phyloP scores from a whole-genome alignment of 1,284 basidiomycete species.

The Pseudozyma sp. region DNA sequence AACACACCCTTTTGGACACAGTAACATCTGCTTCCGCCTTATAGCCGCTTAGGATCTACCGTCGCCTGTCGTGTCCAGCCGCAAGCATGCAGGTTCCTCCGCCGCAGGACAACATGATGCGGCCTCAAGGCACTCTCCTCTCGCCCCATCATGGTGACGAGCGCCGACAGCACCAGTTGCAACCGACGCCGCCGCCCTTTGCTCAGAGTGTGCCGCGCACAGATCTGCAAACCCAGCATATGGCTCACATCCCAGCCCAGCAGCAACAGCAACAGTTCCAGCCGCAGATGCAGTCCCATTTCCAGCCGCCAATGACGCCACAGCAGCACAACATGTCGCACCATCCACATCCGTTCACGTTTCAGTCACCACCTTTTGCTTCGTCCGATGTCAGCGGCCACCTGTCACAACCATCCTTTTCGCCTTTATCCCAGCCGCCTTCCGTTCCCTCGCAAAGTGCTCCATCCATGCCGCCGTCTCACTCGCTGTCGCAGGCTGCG shows the following conservation, averaged over 20 bases:
- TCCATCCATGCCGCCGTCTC: conserved; percentile 10
- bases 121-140: conserved; percentile 3
- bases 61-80: neutral
- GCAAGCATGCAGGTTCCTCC: conserved; percentile 33
- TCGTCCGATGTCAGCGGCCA: conserved; percentile 7
- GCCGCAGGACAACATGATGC: conserved; percentile 26
- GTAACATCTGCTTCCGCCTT: neutral
- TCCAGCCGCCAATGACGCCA: conserved; percentile 14
- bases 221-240: conserved; percentile 5
- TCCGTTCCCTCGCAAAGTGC: conserved; percentile 4
- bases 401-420: conserved; percentile 13
- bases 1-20: too few relatives aligned
- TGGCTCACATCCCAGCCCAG: conserved; percentile 3
- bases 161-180: conserved; percentile 21
- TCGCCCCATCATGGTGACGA: conserved; percentile 10
- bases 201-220: conserved; percentile 8
- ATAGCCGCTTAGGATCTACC: neutral
- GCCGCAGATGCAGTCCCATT: conserved; percentile 13
- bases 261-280: conserved; percentile 17
- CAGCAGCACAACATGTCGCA: conserved; percentile 6
- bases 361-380: conserved; percentile 19
- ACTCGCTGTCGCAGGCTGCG: conserved; percentile 5
- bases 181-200: neutral
- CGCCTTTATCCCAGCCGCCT: conserved; percentile 14
- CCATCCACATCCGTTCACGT: conserved; percentile 12